Evolutionary conservation across 1,139 yeast genomes (phyloP).

Genomic region (Candida pseudocylindracea): DNA sequence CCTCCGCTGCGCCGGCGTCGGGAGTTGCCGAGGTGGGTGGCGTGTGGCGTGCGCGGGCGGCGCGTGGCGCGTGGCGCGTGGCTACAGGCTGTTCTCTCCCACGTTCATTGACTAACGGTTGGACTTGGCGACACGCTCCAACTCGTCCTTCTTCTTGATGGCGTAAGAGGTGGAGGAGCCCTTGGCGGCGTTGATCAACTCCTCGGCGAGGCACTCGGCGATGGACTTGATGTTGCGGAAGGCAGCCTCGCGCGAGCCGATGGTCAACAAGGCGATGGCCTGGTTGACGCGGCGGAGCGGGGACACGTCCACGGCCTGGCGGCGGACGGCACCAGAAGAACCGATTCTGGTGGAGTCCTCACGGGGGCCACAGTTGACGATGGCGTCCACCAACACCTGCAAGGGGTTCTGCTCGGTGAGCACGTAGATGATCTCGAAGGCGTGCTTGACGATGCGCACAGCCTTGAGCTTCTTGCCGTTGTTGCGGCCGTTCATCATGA

Average conservation of each 20-base stretch:
- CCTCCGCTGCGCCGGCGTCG: too few relatives aligned
- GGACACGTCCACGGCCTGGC: slow-evolving; percentile 99
- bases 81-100: too few relatives aligned
- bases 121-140: slow-evolving; percentile 99
- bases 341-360: slow-evolving; percentile 99
- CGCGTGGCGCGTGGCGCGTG: too few relatives aligned
- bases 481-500: slow-evolving; percentile 99
- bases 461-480: slow-evolving; percentile 99
- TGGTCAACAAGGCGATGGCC: slow-evolving; percentile 93
- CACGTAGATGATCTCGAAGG: slow-evolving; percentile 92
- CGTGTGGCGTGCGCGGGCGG: too few relatives aligned
- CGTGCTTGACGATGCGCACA: slow-evolving; percentile 98
- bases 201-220: slow-evolving; percentile 99
- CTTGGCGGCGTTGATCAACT: slow-evolving; percentile 99
- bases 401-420: slow-evolving; percentile 98
- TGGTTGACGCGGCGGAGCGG: slow-evolving; percentile 99
- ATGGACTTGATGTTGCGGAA: slow-evolving; percentile 99
- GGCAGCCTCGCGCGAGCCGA: slow-evolving; percentile 99
- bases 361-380: slow-evolving; percentile 99
- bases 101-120: slow-evolving; percentile 50
- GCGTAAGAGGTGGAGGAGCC: slow-evolving; percentile 99
- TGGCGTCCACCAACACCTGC: slow-evolving; percentile 98
- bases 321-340: slow-evolving; percentile 99
- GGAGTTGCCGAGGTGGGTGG: too few relatives aligned
- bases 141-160: slow-evolving; percentile 99